Conservation (phyloP, 2,329 filamentous ascomycete genomes). For the Juglanconis juglandina region DNA sequence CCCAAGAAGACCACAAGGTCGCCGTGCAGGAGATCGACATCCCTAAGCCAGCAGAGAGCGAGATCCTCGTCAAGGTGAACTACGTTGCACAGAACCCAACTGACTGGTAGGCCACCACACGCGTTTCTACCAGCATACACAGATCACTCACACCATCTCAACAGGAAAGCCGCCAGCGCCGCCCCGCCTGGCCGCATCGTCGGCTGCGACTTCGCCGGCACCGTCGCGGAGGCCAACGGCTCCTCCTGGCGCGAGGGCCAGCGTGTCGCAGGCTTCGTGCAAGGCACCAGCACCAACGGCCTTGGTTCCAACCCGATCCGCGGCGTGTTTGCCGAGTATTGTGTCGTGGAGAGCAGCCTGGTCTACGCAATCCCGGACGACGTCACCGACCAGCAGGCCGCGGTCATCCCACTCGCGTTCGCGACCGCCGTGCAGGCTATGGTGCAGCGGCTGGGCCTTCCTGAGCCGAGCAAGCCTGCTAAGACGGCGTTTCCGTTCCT, state of each 20-base stretch:
- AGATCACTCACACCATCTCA: not conserved
- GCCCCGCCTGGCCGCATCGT: slow-evolving; percentile 25
- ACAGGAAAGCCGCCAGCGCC: slow-evolving; percentile 21
- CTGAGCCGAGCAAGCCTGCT: slow-evolving; percentile 29
- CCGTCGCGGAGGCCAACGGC: slow-evolving; percentile 27
- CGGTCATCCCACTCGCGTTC: slow-evolving; percentile 34
- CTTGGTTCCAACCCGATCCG: slow-evolving; percentile 13
- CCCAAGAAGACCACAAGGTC: slow-evolving; percentile 26
- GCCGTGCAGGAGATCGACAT: slow-evolving; percentile 27
- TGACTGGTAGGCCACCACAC: slow-evolving; percentile 24
- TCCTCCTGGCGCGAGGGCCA: slow-evolving; percentile 29
- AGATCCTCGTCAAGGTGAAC: slow-evolving; percentile 32
- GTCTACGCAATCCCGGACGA: slow-evolving; percentile 28
- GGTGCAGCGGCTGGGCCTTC: slow-evolving; percentile 28
- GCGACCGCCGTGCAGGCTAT: slow-evolving; percentile 41
- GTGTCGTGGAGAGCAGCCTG: slow-evolving; percentile 24
- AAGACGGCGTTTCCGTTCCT: slow-evolving; percentile 28
- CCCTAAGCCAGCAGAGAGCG: slow-evolving; percentile 27
- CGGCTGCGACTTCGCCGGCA: slow-evolving; percentile 35
- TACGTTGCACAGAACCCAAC: slow-evolving; percentile 34
- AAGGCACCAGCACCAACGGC: slow-evolving; percentile 23
- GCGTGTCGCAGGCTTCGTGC: slow-evolving; percentile 33
- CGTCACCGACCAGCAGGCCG: slow-evolving; percentile 26
- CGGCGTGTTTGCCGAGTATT: slow-evolving; percentile 31
- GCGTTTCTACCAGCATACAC: not conserved